Conservation (phyloP, 352 stramenopile species). For the Phytophthora litchii region DNA sequence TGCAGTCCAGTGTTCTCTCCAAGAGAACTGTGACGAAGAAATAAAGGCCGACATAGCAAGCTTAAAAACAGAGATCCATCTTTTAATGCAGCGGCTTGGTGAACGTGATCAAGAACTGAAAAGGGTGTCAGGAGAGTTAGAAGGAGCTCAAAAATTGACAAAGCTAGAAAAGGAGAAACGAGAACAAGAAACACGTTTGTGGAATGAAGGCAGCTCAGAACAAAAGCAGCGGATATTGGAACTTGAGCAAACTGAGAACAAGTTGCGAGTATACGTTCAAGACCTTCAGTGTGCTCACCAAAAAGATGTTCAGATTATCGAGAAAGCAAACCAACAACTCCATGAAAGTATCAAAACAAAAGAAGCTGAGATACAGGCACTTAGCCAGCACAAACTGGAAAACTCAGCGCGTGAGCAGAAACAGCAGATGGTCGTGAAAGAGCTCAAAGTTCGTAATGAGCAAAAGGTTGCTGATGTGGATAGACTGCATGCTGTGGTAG, state of each 20-base stretch:
- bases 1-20: conserved; percentile 20
- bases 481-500: conserved; percentile 5
- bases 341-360: conserved; percentile 3
- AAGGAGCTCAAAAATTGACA: conserved; percentile 5
- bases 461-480: conserved; percentile 21
- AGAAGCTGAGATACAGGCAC: conserved; percentile 2
- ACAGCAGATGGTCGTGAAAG: conserved; percentile 22
- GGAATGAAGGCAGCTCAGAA: neutral
- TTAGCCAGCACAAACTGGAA: conserved; percentile 12
- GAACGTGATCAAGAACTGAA: conserved; percentile 17
- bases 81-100: conserved; percentile 5
- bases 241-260: conserved; percentile 12
- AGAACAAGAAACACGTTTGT: neutral
- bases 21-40: conserved; percentile 14
- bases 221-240: conserved; percentile 11
- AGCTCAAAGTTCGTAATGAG: conserved; percentile 19
- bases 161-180: conserved; percentile 9
- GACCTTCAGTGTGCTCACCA: conserved; percentile 10
- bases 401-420: conserved; percentile 3
- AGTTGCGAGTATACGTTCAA: neutral
- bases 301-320: conserved; percentile 16
- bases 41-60: conserved; percentile 7
- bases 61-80: conserved; percentile 10
- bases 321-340: conserved; percentile 18
- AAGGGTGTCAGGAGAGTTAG: conserved; percentile 1